phyloP scores from a whole-genome alignment of 2,329 filamentous ascomycete genomes.

The Ilyonectria mors-panacis region DNA sequence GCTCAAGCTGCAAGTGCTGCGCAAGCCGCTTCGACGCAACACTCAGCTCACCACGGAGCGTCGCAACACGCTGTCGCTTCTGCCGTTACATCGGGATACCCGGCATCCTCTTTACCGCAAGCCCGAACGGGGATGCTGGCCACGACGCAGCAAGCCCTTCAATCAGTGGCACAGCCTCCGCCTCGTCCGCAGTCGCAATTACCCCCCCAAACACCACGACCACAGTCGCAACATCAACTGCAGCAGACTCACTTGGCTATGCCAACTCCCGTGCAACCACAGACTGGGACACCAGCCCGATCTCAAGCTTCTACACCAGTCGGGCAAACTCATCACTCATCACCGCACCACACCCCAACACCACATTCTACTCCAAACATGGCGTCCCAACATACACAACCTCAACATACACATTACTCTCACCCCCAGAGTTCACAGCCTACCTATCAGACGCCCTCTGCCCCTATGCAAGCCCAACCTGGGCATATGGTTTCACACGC shows the following conservation, averaged over 20 bases:
- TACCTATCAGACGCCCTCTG: conserved; percentile 30
- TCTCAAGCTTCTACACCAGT: conserved; percentile 48
- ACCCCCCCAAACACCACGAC: conserved; percentile 48
- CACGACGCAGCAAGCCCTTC: conserved; percentile 50
- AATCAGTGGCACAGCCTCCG: conserved; percentile 48
- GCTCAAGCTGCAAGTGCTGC: conserved; percentile 52
- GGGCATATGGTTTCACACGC: conserved; percentile 43
- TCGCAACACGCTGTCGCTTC: conserved; percentile 34
- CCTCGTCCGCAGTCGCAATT: conserved; percentile 48
- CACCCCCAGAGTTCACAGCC: conserved; percentile 34
- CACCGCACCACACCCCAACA: conserved; percentile 45
- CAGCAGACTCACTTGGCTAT: conserved; percentile 38
- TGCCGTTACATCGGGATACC: conserved; percentile 44
- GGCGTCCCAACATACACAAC: conserved; percentile 31
- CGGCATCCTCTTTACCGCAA: conserved; percentile 48
- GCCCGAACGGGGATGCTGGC: conserved; percentile 45
- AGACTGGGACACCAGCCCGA: conserved; percentile 40
- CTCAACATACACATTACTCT: conserved; percentile 38
- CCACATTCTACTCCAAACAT: conserved; percentile 36
- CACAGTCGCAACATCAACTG: conserved; percentile 35
- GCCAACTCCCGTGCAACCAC: conserved; percentile 43
- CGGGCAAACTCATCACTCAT: conserved; percentile 44
- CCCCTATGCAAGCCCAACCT: conserved; percentile 40
- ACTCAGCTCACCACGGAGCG: conserved; percentile 35
- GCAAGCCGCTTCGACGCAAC: conserved; percentile 44